These are phyloP conservation scores for Aureobasidium pullulans DNA, from an alignment of 2,329 filamentous ascomycete species.

Conservation along the genomic window DNA sequence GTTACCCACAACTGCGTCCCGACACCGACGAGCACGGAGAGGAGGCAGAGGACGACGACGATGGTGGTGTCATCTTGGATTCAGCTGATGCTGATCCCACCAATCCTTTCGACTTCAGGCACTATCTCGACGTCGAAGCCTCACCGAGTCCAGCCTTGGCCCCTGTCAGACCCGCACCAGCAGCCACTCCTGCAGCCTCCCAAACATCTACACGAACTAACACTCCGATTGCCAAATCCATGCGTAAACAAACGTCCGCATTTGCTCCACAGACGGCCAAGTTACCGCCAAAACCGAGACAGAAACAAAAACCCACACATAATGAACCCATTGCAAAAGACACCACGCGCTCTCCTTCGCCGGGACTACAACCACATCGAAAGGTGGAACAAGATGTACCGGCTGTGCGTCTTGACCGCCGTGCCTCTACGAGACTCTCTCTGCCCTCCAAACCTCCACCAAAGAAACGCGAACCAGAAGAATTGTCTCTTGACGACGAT, in stretches of 20 bases:
- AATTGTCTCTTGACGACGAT: conserved; percentile 17
- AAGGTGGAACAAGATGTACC: conserved; percentile 15
- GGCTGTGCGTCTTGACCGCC: conserved; percentile 30
- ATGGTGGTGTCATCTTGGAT: conserved; percentile 20
- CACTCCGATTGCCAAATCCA: conserved; percentile 13
- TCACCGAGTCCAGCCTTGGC: conserved; percentile 16
- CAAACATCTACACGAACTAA: conserved; percentile 11
- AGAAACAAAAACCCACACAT: not conserved
- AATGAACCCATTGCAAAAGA: not conserved
- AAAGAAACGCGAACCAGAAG: conserved; percentile 16
- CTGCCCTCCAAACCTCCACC: conserved; percentile 11
- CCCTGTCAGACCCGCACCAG: conserved; percentile 18
- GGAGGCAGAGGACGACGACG: conserved; percentile 21
- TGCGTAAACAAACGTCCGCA: conserved; percentile 9
- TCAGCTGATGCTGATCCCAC: conserved; percentile 32
- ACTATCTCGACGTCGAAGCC: conserved; percentile 33
- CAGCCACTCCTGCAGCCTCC: conserved; percentile 19
- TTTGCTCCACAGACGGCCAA: conserved; percentile 4
- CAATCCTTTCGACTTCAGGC: conserved; percentile 45
- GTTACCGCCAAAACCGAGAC: not conserved
- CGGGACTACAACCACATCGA: conserved; percentile 2
- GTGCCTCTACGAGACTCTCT: conserved; percentile 22
- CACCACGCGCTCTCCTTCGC: conserved; percentile 4
- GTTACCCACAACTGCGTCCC: conserved; percentile 51
- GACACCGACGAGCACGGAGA: conserved; percentile 21